Base-by-base conservation (phyloP, 2,329 filamentous ascomycete species). In the Esteya vermicola region DNA sequence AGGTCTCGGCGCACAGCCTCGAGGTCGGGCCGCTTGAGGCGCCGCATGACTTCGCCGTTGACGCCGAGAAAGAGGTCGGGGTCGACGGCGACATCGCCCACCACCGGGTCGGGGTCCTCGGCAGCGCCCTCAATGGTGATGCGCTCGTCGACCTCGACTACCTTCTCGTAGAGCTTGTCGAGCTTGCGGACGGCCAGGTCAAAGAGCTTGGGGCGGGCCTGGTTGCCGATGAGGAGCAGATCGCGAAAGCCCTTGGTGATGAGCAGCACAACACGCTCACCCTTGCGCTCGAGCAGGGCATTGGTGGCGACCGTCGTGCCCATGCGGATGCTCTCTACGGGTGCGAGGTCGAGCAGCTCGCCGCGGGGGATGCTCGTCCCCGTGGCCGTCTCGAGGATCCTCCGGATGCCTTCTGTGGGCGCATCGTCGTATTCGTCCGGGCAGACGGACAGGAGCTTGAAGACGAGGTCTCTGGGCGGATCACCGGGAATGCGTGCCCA, bases 31-130 rank as follows among this genome's bases (percentile, higher is more conserved):
- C 66, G 60, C 16, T 38, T 16, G 25, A 42, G 19, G 9, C 85
- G 72, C 21, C 81, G 66, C 8, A 86, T 70, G 0, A 76, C 68
- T 56, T 86, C 80, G 1, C 78, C 76, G 0, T 77, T 78, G 10
- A 83, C 60, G 3, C 79, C 81, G 23, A 65, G 66, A 4, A 83
- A 13, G 23, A 39, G 32, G 13, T 8, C 6, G 4, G 5, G 27
- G n/a, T 23, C 21, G 4, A 14, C 19, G 6, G 9, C 12, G 8
- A n/a, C 16, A 3, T 4, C n/a, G 27, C n/a, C 22, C 19, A 14
- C 1, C 1, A 63, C 70, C 10, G 25, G 38, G 10, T 39, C 33
- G 16, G 35, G 42, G 31, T 42, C 23, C 20, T 45, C 42, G 9
- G 38, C 27, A 6, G 9, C 27, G n/a, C 25, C 43, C 37, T 45